Evolutionary conservation across 495 filamentous ascomycete genomes (phyloP).

Genomic region (Haplographium delicatum): DNA sequence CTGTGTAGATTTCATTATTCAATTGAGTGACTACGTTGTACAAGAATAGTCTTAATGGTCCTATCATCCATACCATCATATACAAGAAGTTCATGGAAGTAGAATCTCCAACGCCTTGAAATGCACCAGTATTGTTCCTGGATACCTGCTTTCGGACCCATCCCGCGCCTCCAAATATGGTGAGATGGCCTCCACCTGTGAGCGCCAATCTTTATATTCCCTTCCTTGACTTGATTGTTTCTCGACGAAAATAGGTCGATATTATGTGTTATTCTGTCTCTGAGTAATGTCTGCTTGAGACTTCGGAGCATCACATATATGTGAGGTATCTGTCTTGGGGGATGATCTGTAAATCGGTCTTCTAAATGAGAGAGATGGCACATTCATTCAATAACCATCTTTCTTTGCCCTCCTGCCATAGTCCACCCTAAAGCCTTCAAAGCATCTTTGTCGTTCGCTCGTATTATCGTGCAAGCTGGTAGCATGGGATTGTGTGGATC

Average conservation of each 20-base stretch:
- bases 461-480: slow-evolving; percentile 75
- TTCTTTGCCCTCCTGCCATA: slow-evolving; percentile 79
- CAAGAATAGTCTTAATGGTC: slow-evolving; percentile 4
- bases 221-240: slow-evolving; percentile 5
- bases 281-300: no score
- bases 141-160: neutral
- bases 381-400: slow-evolving; percentile 81
- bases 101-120: slow-evolving; percentile 8
- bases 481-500: slow-evolving; percentile 85
- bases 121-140: slow-evolving; percentile 14
- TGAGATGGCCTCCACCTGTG: slow-evolving; percentile 4
- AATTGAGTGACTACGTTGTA: slow-evolving; percentile 10
- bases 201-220: slow-evolving; percentile 1
- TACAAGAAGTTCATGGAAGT: neutral
- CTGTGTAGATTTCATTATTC: slow-evolving; percentile 4
- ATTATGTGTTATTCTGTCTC: neutral
- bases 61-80: slow-evolving; percentile 6
- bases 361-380: neutral
- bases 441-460: slow-evolving; percentile 68
- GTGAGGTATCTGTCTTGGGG: no score
- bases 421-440: slow-evolving; percentile 75
- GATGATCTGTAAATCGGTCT: neutral
- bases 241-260: slow-evolving; percentile 2
- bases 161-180: slow-evolving; percentile 1
- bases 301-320: no score